phyloP scores from a whole-genome alignment of 2,329 filamentous ascomycete genomes.

The Colletotrichum sp. region DNA sequence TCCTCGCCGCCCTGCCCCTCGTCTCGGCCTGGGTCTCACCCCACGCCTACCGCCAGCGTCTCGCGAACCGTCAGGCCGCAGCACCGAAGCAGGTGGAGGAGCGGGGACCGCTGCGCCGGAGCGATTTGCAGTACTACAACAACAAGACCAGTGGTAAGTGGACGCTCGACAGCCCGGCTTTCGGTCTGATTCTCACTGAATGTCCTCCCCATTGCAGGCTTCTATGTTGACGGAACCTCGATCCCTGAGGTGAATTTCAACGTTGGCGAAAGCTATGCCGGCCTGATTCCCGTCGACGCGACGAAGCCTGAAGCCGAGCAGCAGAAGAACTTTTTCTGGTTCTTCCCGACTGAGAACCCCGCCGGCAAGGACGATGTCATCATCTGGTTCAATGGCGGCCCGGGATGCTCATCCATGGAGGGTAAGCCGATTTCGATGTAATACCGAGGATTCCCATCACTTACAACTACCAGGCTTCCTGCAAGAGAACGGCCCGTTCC shows the following conservation, averaged over 20 bases:
- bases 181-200: neutral
- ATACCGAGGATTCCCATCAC: neutral
- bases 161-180: fast-evolving
- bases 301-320: slow-evolving; percentile 50
- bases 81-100: neutral
- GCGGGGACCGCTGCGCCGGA: neutral
- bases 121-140: neutral
- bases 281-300: slow-evolving; percentile 61
- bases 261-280: slow-evolving; percentile 68
- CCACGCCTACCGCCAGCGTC: neutral
- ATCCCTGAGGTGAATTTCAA: slow-evolving; percentile 76
- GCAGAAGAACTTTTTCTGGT: slow-evolving; percentile 84
- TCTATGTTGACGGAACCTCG: slow-evolving; percentile 65
- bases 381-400: slow-evolving; percentile 96
- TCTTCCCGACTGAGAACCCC: slow-evolving; percentile 94
- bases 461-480: slow-evolving; percentile 56
- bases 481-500: slow-evolving; percentile 82
- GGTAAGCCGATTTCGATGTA: slow-evolving; percentile 51
- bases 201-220: slow-evolving; percentile 44
- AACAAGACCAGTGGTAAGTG: slow-evolving; percentile 11
- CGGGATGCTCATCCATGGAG: slow-evolving; percentile 96
- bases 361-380: slow-evolving; percentile 89
- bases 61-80: neutral
- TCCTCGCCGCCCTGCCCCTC: neutral
- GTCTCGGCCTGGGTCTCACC: neutral